A percentile compares a stretch with the other conserved stretches of the same genome.
Evolutionary conservation across 306 rosid species (phyloP).

Genomic region (Senna siamea): DNA sequence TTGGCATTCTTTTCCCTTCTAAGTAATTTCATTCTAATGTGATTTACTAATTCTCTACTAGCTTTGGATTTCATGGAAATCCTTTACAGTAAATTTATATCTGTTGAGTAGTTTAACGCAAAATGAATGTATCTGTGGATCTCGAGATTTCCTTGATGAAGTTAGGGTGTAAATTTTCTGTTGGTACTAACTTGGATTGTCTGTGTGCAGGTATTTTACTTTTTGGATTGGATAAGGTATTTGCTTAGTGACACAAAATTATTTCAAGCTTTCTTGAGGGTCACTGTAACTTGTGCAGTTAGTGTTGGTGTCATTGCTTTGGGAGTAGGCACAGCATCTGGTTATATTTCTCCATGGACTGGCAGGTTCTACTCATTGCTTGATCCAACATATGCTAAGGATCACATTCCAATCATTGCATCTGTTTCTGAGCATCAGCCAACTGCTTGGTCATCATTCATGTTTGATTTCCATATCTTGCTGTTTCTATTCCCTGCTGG

Average conservation of each 20-base stretch:
- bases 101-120: background rate
- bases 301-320: constrained; percentile 80
- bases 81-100: background rate
- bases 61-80: background rate
- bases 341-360: constrained; percentile 96
- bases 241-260: constrained; percentile 71
- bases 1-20: background rate
- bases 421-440: constrained; percentile 99
- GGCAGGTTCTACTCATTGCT: constrained; percentile 97
- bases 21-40: background rate
- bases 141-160: constrained; percentile 32
- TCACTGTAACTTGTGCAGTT: constrained; percentile 83
- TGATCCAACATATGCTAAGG: constrained; percentile 98
- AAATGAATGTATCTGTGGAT: background rate
- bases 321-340: constrained; percentile 95
- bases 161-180: background rate
- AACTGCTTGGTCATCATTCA: constrained; percentile 99
- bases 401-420: constrained; percentile 94
- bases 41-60: background rate
- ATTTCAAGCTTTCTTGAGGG: constrained; percentile 92
- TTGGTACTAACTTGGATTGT: constrained; percentile 35
- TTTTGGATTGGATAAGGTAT: constrained; percentile 91
- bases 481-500: constrained; percentile 97
- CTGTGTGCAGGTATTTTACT: constrained; percentile 72
- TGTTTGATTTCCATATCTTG: constrained; percentile 97